Evolutionary conservation across 139 green algal genomes (phyloP).

Genomic region (Auxenochlorella pyrenoidosa): DNA sequence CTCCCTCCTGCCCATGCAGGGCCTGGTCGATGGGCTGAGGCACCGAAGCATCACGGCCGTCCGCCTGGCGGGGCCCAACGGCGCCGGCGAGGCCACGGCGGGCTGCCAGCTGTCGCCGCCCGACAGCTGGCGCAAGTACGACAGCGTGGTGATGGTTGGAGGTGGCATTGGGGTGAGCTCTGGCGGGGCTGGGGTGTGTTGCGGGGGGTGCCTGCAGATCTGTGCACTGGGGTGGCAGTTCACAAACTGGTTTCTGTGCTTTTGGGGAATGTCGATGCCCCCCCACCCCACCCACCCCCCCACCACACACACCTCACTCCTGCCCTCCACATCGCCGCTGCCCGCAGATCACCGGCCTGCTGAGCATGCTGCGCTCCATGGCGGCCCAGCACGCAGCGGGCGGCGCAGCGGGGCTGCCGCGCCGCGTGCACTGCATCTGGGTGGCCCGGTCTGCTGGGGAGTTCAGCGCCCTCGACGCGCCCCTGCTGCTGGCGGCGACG

Average conservation of each 20-base stretch:
- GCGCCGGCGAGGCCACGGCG: neutral
- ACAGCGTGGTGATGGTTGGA: constrained; percentile 38
- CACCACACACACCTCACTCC: neutral
- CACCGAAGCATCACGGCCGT: neutral
- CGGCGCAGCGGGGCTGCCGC: neutral
- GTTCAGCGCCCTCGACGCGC: constrained; percentile 22
- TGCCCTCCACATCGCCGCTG: neutral
- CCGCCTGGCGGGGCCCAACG: neutral
- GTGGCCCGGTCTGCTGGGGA: neutral
- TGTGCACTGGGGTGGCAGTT: too few species aligned
- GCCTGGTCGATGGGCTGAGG: constrained; percentile 3
- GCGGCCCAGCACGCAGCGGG: neutral
- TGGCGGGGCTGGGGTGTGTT: neutral
- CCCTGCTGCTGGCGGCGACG: constrained; percentile 11
- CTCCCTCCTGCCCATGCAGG: neutral
- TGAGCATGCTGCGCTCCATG: constrained; percentile 31
- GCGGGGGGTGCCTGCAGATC: neutral
- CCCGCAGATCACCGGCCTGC: constrained; percentile 24
- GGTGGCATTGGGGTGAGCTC: constrained; percentile 44
- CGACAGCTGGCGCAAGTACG: constrained; percentile 16
- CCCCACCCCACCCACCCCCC: neutral
- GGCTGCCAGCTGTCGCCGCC: constrained; percentile 1
- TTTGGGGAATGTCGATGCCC: too few species aligned
- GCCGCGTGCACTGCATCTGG: constrained; percentile 27
- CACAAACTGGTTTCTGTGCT: too few species aligned